Percentiles rank a stretch among this genome's conserved stretches.
These are phyloP conservation scores for Cyclotella sp. DNA, from an alignment of 108 stramenopile genomes.

Conservation along the genomic window DNA sequence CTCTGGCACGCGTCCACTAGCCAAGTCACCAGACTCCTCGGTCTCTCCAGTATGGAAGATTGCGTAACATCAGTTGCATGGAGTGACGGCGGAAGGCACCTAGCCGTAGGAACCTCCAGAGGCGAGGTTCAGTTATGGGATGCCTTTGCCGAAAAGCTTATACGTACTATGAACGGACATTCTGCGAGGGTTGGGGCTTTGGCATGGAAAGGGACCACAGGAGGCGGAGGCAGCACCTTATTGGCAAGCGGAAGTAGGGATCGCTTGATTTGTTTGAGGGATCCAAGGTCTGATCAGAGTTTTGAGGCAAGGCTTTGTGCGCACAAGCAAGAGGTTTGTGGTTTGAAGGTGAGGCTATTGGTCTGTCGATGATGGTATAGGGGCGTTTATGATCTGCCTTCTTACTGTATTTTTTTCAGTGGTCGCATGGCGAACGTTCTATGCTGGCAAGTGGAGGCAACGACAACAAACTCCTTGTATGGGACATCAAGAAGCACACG, in stretches of 20 bases:
- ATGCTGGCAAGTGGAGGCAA: slow-evolving; percentile 96
- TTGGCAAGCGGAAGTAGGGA: slow-evolving; percentile 62
- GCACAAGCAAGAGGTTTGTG: slow-evolving; percentile 99
- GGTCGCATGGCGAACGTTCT: slow-evolving; percentile 92
- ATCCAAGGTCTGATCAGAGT: slow-evolving; percentile 79
- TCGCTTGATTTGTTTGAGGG: slow-evolving; percentile 87
- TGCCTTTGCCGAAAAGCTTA: slow-evolving; percentile 77
- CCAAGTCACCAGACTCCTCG: slow-evolving; percentile 93
- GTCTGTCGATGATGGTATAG: background rate
- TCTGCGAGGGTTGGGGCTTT: slow-evolving; percentile 91
- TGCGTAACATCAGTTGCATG: slow-evolving; percentile 92
- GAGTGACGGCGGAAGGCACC: slow-evolving; percentile 89
- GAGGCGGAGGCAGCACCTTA: slow-evolving; percentile 20
- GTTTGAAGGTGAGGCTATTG: slow-evolving; percentile 56
- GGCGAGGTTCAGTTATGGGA: slow-evolving; percentile 97
- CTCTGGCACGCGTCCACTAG: slow-evolving; percentile 93
- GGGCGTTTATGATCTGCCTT: background rate
- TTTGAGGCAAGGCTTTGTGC: slow-evolving; percentile 72
- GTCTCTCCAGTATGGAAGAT: slow-evolving; percentile 66
- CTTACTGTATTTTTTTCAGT: slow-evolving; percentile 36
- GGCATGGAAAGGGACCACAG: slow-evolving; percentile 71
- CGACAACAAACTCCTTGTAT: slow-evolving; percentile 97
- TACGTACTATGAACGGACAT: slow-evolving; percentile 89
- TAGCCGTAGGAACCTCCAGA: slow-evolving; percentile 92
- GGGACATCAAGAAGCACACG: slow-evolving; percentile 87